Conservation (phyloP, 345 rosid species). For the Salix arbutifolia region DNA sequence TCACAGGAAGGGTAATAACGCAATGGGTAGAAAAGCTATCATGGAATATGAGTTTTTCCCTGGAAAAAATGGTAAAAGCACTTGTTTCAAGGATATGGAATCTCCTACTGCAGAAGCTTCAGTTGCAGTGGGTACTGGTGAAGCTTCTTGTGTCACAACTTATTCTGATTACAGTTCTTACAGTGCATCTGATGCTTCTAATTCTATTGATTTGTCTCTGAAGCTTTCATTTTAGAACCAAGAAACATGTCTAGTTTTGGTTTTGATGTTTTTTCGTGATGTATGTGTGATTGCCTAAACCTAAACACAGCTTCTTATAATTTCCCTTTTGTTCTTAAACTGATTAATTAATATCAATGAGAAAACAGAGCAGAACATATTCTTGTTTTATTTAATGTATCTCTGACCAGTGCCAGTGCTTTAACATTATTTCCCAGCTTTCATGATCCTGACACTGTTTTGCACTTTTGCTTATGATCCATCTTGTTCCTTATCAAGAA, state of each 20-base stretch:
- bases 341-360: conserved; percentile 7
- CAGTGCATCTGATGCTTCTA: conserved; percentile 24
- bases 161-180: conserved; percentile 18
- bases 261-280: conserved; percentile 3
- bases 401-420: conserved; percentile 21
- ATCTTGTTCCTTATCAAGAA: not conserved
- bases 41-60: conserved; percentile 79
- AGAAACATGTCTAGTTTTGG: conserved; percentile 16
- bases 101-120: conserved; percentile 29
- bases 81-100: conserved; percentile 35
- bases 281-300: conserved; percentile 16
- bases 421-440: conserved; percentile 22
- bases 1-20: conserved; percentile 32
- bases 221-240: conserved; percentile 53
- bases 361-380: conserved; percentile 32
- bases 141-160: conserved; percentile 28
- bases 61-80: conserved; percentile 25
- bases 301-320: conserved; percentile 30
- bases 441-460: conserved; percentile 35
- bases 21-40: conserved; percentile 22
- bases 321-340: conserved; percentile 38
- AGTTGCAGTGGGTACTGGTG: conserved; percentile 28
- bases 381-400: conserved; percentile 26
- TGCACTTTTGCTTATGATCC: not conserved
- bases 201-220: conserved; percentile 78